These are phyloP conservation scores for Cucurbita pepo DNA, from an alignment of 306 rosid species.

Conservation along the genomic window DNA sequence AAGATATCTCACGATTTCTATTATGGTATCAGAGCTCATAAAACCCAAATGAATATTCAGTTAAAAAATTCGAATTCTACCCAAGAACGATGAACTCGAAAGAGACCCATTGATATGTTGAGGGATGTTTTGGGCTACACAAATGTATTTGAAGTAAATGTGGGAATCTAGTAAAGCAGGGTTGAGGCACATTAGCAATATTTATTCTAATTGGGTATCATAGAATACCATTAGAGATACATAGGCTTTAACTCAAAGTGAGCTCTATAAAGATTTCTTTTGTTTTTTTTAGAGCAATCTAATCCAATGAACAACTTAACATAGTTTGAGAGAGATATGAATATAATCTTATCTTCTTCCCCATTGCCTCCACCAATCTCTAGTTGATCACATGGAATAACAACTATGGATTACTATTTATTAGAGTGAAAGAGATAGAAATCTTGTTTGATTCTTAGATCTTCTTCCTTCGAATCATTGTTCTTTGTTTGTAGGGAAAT, in stretches of 20 bases:
- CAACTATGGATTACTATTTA: not conserved
- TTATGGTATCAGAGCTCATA: too few species aligned
- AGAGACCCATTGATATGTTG: too few species aligned
- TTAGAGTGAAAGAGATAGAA: not conserved
- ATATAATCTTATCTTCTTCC: not conserved
- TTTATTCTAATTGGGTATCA: not conserved
- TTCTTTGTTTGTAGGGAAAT: not conserved
- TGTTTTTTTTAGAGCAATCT: not conserved
- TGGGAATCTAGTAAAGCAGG: not conserved
- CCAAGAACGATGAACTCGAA: too few species aligned
- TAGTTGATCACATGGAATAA: constrained; percentile 1
- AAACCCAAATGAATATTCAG: too few species aligned
- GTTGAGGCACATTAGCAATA: not conserved
- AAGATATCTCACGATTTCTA: too few species aligned
- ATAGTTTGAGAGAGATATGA: not conserved
- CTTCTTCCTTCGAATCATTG: not conserved
- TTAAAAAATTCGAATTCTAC: too few species aligned
- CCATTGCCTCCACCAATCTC: constrained; percentile 1
- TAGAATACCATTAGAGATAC: not conserved
- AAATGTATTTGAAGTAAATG: not conserved
- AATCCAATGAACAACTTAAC: not conserved
- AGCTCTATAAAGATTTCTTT: constrained; percentile 2
- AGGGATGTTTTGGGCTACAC: too few species aligned
- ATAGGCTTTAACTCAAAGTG: not conserved
- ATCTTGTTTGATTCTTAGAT: constrained; percentile 1